Percentiles rank a stretch among this genome's conserved stretches.
Evolutionary conservation across 2,329 filamentous ascomycete genomes (phyloP).

Genomic region (Ampelomyces quisqualis): DNA sequence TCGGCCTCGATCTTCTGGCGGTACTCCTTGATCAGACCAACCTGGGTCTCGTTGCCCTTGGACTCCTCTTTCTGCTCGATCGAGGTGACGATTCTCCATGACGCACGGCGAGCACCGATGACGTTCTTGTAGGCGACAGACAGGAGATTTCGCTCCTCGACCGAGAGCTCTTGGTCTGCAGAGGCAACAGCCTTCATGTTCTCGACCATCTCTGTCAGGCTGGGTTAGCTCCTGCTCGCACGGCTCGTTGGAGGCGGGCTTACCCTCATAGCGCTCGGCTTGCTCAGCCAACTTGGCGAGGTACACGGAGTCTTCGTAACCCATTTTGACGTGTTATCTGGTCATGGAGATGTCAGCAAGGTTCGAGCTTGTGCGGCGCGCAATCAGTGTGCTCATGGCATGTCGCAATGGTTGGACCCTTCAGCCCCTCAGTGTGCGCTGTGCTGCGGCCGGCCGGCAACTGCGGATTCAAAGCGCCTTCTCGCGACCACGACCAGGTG

Average conservation of each 20-base stretch:
- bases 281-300: conserved; percentile 99
- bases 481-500: not conserved
- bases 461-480: conserved; percentile 1
- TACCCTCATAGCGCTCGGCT: conserved; percentile 99
- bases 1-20: conserved; percentile 97
- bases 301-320: conserved; percentile 99
- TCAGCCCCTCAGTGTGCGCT: conserved; percentile 24
- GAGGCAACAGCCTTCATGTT: conserved; percentile 99
- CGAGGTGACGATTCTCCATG: conserved; percentile 96
- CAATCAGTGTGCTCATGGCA: conserved; percentile 12
- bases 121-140: conserved; percentile 99
- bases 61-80: conserved; percentile 99
- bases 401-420: conserved; percentile 17
- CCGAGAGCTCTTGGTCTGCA: conserved; percentile 65
- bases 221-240: conserved; percentile 17
- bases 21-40: conserved; percentile 93
- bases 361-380: conserved; percentile 10
- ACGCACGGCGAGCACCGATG: conserved; percentile 92
- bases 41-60: conserved; percentile 93
- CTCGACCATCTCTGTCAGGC: conserved; percentile 86
- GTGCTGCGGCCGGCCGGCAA: conserved; percentile 3
- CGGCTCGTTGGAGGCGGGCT: conserved; percentile 17
- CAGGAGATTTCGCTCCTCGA: conserved; percentile 96
- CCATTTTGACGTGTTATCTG: conserved; percentile 67
- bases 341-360: conserved; percentile 26